Base-by-base conservation (phyloP, 73 alveolate species). In the Paramecium biaurelia region DNA sequence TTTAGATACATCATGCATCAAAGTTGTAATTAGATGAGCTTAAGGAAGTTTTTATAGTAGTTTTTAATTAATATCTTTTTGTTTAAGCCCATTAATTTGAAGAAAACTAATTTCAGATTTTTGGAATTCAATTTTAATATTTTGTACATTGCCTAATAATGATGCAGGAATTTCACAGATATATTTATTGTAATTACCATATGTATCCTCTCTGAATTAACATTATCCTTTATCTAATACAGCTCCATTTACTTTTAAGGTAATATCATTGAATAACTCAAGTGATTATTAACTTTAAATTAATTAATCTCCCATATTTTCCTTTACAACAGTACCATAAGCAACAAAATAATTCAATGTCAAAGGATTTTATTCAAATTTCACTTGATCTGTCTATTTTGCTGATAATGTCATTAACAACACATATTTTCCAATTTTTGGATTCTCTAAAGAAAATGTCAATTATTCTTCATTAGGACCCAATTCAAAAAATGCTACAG, bases 321-420 rank as follows among this genome's bases (percentile, higher is more conserved):
- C 90, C 12, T 79, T 79, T 8, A 43, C 56, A 10, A 79, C 74
- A 10, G 76, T 20, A 10, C 90, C 90, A 30, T 43, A 30, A 6
- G 72, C 90, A 43, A 79, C 56, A 23, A 79, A 79, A 20, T 79
- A 79, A 79, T 79, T 43, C 24, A 79, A 79, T 26, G 90, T 41
- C 7, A 79, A 42, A 12, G 90, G 74, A 23, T 34, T 47, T 24
- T 47, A 24, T 6, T 79, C 90, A 79, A 79, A 79, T 21, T 41
- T 24, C 0, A 30, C 42, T 41, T 79, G 7, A 79, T 79, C 90
- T 8, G 56, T 41, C 20, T 26, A 20, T 45, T 47, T 79, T 41
- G 74, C 74, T 24, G 90, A 79, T 23, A 79, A 21, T 8, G 90
- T 43, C 90, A 79, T 79, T 63, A 79, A 30, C 9, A 42, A 42